phyloP scores from a whole-genome alignment of 306 rosid species.

The Sicyos baderoa region DNA sequence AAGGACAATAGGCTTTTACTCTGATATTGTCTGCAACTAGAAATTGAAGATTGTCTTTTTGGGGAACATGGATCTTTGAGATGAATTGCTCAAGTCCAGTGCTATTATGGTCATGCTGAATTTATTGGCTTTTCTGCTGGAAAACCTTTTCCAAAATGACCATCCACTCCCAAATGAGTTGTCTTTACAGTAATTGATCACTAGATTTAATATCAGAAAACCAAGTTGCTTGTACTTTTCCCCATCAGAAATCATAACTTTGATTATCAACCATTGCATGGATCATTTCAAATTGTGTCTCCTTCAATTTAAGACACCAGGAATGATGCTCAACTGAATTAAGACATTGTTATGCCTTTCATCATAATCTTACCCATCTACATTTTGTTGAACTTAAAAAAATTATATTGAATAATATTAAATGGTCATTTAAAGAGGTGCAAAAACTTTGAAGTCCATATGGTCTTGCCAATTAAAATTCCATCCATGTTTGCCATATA shows the following conservation, averaged over 20 bases:
- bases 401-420: background rate
- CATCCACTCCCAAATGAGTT: background rate
- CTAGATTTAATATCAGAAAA: background rate
- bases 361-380: background rate
- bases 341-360: too few species aligned
- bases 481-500: background rate
- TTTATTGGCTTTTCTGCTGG: background rate
- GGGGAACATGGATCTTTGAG: background rate
- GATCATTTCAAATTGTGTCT: background rate
- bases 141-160: background rate
- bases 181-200: background rate
- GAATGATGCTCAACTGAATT: too few species aligned
- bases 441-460: background rate
- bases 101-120: background rate
- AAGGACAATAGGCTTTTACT: slow-evolving; percentile 82
- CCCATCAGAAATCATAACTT: background rate
- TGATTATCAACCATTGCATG: background rate
- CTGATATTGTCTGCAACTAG: slow-evolving; percentile 69
- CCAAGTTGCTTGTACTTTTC: background rate
- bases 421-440: background rate
- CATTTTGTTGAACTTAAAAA: background rate
- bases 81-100: too few species aligned
- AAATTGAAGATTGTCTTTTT: slow-evolving; percentile 6
- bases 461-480: background rate
- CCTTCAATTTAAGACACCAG: background rate